A percentile compares a stretch with the other conserved stretches of the same genome.
Conservation (phyloP, 176 grass and related monocot species). For the Canna indica region DNA sequence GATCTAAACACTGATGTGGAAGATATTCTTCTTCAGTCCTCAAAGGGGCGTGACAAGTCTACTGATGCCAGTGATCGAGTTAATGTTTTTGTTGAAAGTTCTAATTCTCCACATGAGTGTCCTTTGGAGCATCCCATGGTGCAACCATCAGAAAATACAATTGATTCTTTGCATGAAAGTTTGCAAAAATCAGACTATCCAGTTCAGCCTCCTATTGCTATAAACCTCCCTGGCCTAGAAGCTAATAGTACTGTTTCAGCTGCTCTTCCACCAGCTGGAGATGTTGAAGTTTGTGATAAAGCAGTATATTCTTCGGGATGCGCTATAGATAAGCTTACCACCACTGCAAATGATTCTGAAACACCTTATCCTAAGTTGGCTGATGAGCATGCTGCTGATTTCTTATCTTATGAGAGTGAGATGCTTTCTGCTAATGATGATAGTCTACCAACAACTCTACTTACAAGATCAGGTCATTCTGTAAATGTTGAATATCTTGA, state of each 20-base stretch:
- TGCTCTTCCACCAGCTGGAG: neutral
- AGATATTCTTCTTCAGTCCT: neutral
- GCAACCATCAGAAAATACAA: neutral
- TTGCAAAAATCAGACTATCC: neutral
- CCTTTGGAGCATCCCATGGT: neutral
- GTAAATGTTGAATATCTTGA: conserved; percentile 21
- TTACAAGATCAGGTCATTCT: conserved; percentile 17
- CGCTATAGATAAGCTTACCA: neutral
- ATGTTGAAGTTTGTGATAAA: neutral
- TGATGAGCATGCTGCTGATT: neutral
- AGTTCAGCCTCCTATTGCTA: neutral
- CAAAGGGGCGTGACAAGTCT: neutral
- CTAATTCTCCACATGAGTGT: neutral
- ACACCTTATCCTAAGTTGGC: neutral
- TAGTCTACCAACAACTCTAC: conserved; percentile 8
- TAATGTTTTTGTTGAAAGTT: neutral
- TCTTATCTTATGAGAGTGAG: conserved; percentile 22
- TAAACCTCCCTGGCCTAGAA: neutral
- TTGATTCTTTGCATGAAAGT: neutral
- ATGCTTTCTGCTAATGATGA: conserved; percentile 4
- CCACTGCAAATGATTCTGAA: neutral
- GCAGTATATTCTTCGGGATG: neutral
- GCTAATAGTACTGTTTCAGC: neutral
- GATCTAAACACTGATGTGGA: neutral
- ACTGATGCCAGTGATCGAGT: neutral